Percentiles rank a stretch among this genome's conserved stretches.
Conservation (phyloP, 2,329 filamentous ascomycete genomes). For the Harringtonia lauricola region DNA sequence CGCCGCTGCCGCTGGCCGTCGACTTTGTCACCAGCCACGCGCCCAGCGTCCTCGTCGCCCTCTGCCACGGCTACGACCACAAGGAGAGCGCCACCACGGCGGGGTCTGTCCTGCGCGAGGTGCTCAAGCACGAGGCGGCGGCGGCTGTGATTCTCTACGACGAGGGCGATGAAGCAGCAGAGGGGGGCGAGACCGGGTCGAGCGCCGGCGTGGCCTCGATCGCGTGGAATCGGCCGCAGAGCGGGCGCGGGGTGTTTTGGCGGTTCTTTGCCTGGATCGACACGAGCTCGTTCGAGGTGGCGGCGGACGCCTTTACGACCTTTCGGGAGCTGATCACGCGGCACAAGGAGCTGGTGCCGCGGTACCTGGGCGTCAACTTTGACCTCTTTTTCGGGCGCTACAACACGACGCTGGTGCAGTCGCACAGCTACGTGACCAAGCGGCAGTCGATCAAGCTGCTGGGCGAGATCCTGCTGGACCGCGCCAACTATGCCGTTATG, state of each 20-base stretch:
- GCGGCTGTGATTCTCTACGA: conserved; percentile 89
- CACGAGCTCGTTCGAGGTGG: conserved; percentile 90
- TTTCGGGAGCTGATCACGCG: conserved; percentile 91
- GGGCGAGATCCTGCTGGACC: conserved; percentile 86
- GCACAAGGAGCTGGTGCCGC: conserved; percentile 82
- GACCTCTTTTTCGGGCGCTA: conserved; percentile 87
- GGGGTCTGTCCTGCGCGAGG: conserved; percentile 78
- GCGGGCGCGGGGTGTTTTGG: conserved; percentile 85
- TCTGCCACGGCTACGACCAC: conserved; percentile 83
- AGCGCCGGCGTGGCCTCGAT: conserved; percentile 66
- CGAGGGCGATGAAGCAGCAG: conserved; percentile 51
- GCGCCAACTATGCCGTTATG: conserved; percentile 97
- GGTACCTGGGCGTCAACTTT: conserved; percentile 83
- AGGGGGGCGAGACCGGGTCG: conserved; percentile 34
- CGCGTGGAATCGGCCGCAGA: conserved; percentile 63
- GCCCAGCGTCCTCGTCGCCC: conserved; percentile 75
- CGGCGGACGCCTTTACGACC: conserved; percentile 93
- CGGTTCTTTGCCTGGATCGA: conserved; percentile 96
- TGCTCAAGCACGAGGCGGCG: conserved; percentile 80
- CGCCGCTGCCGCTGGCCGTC: conserved; percentile 70
- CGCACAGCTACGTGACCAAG: conserved; percentile 94
- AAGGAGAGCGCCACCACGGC: conserved; percentile 87
- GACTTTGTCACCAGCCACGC: conserved; percentile 80
- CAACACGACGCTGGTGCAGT: conserved; percentile 78
- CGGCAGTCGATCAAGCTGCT: conserved; percentile 95